Conservation (phyloP, 2,329 filamentous ascomycete species). For the Colletotrichum simmondsii region DNA sequence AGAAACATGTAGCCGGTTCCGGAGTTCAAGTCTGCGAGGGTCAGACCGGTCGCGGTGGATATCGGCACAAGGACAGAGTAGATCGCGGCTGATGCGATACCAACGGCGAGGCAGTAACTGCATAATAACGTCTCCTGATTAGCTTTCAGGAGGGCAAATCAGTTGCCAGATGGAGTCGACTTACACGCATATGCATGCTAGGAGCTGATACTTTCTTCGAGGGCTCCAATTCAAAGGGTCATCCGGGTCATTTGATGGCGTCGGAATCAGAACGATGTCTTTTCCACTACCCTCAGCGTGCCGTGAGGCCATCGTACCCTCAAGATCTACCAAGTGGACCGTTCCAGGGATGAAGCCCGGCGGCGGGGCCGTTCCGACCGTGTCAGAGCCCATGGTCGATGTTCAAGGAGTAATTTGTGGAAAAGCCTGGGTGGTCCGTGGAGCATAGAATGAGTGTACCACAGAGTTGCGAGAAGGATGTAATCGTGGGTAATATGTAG, state of each 20-base stretch:
- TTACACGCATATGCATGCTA: conserved; percentile 36
- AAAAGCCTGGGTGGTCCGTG: not conserved
- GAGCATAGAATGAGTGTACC: not conserved
- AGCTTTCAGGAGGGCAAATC: not conserved
- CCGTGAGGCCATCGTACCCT: not conserved
- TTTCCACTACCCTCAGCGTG: not conserved
- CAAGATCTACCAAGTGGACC: not conserved
- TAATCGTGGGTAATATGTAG: not conserved
- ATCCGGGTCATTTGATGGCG: conserved; percentile 39
- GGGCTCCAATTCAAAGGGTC: conserved; percentile 41
- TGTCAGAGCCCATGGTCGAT: not conserved
- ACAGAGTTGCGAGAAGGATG: not conserved
- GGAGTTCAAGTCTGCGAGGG: conserved; percentile 48
- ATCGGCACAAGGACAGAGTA: conserved; percentile 52
- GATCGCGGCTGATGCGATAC: conserved; percentile 51
- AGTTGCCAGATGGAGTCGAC: not conserved
- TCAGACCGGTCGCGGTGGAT: conserved; percentile 44
- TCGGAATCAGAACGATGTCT: conserved; percentile 40
- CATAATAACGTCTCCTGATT: not conserved
- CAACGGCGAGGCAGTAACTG: conserved; percentile 38
- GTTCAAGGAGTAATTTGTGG: not conserved
- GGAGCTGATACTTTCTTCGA: conserved; percentile 36
- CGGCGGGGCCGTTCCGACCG: not conserved
- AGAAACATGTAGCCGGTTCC: conserved; percentile 55
- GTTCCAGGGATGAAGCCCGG: not conserved